Percentiles rank a stretch among this genome's conserved stretches.
These are phyloP conservation scores for Elaeis oleifera DNA, from an alignment of 202 grass and related monocot species.

Conservation along the genomic window DNA sequence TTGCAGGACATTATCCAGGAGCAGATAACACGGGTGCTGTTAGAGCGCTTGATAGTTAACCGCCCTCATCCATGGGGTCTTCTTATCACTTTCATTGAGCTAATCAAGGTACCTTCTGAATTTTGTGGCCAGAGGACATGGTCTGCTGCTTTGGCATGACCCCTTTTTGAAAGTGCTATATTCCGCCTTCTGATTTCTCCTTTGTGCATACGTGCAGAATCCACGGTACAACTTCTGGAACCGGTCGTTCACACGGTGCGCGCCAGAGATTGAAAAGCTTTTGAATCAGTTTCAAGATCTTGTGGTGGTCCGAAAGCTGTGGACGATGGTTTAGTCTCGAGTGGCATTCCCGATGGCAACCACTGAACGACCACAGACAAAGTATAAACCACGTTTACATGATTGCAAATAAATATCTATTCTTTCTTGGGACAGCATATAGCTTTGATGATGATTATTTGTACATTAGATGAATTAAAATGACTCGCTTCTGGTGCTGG, in stretches of 20 bases:
- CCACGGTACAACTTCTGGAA: constrained; percentile 87
- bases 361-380: constrained; percentile 6
- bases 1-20: constrained; percentile 82
- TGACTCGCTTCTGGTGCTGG: too few relatives aligned
- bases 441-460: too few relatives aligned
- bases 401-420: too few relatives aligned
- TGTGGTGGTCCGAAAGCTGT: constrained; percentile 58
- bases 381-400: too few relatives aligned
- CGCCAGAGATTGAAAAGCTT: constrained; percentile 82
- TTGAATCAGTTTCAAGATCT: constrained; percentile 83
- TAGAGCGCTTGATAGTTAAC: constrained; percentile 89
- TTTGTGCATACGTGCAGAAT: constrained; percentile 37
- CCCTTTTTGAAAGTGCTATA: too few relatives aligned
- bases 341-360: constrained; percentile 41
- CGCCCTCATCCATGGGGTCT: constrained; percentile 93
- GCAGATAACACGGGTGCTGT: constrained; percentile 92
- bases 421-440: too few relatives aligned
- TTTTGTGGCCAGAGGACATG: not conserved
- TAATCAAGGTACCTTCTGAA: constrained; percentile 58
- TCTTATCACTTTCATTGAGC: constrained; percentile 89
- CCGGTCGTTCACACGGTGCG: constrained; percentile 63
- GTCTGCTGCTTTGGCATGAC: too few relatives aligned
- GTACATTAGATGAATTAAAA: too few relatives aligned
- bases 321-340: constrained; percentile 46
- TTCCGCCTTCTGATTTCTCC: too few relatives aligned